phyloP scores from a whole-genome alignment of 352 stramenopile species.

The Chrysophaeum taylorii region DNA sequence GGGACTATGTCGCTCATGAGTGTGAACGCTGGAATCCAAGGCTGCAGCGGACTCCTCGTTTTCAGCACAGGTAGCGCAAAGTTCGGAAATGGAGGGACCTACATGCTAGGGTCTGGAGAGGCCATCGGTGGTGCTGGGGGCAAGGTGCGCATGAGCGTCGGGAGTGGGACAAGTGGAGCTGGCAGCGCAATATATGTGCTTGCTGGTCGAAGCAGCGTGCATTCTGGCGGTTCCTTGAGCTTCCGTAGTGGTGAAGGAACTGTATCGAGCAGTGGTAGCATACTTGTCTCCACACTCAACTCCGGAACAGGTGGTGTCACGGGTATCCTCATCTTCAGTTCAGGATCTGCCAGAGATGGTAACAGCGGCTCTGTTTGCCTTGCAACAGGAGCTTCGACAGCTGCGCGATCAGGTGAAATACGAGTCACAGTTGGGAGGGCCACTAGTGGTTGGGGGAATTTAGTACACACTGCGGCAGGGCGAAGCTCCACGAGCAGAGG shows the following conservation, averaged over 20 bases:
- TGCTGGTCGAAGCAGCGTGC: slow-evolving; percentile 42
- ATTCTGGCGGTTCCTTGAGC: slow-evolving; percentile 18
- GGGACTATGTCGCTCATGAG: not conserved
- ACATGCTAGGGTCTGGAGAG: slow-evolving; percentile 51
- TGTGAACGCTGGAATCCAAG: not conserved
- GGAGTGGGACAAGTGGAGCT: slow-evolving; percentile 30
- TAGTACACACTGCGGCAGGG: slow-evolving; percentile 20
- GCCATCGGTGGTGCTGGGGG: slow-evolving; percentile 50
- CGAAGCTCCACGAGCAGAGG: too few relatives aligned
- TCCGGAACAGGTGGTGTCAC: too few relatives aligned
- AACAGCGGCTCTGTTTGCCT: slow-evolving; percentile 16
- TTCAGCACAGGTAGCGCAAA: slow-evolving; percentile 37
- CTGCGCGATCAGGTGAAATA: slow-evolving; percentile 21
- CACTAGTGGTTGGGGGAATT: slow-evolving; percentile 20
- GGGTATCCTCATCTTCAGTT: slow-evolving; percentile 37
- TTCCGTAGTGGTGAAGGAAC: slow-evolving; percentile 22
- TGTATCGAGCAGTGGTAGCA: slow-evolving; percentile 18
- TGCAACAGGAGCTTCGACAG: not conserved
- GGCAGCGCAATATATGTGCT: slow-evolving; percentile 39
- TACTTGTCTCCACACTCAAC: slow-evolving; percentile 26
- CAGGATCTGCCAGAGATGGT: slow-evolving; percentile 35
- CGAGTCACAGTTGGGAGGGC: slow-evolving; percentile 25
- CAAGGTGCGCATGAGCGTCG: slow-evolving; percentile 49
- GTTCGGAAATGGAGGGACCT: slow-evolving; percentile 48
- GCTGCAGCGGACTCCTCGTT: slow-evolving; percentile 21